Evolutionary conservation across 2,329 filamentous ascomycete species (phyloP).

Genomic region (Calycina herbarum): DNA sequence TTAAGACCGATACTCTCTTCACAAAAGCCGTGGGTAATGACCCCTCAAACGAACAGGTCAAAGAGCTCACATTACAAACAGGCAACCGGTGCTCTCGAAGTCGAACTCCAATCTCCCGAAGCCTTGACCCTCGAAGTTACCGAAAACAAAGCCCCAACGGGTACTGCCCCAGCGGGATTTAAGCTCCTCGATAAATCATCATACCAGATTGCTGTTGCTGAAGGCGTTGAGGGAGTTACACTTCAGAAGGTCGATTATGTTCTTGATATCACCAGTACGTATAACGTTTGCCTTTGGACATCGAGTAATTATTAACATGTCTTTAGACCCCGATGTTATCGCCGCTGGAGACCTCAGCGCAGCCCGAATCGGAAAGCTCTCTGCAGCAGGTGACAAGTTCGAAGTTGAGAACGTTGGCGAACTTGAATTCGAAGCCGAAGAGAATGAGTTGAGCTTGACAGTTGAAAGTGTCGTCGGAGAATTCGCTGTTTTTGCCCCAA

Average conservation of each 20-base stretch:
- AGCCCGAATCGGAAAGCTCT: slow-evolving; percentile 41
- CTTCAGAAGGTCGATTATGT: slow-evolving; percentile 45
- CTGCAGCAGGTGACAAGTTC: slow-evolving; percentile 40
- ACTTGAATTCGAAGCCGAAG: slow-evolving; percentile 45
- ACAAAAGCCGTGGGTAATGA: slow-evolving; percentile 6
- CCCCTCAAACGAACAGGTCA: not conserved
- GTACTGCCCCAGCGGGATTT: slow-evolving; percentile 41
- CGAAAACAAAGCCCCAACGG: slow-evolving; percentile 40
- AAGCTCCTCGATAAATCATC: slow-evolving; percentile 41
- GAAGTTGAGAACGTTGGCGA: slow-evolving; percentile 42
- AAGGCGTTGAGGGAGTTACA: slow-evolving; percentile 35
- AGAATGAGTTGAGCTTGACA: slow-evolving; percentile 39
- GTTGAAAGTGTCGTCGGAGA: slow-evolving; percentile 28
- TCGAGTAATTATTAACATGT: not conserved
- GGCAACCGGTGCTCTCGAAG: slow-evolving; percentile 40
- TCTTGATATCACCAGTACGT: slow-evolving; percentile 40
- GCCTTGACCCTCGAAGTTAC: slow-evolving; percentile 41
- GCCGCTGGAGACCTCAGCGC: slow-evolving; percentile 39
- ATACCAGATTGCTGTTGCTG: slow-evolving; percentile 40
- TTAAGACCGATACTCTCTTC: slow-evolving; percentile 14
- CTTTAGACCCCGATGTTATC: slow-evolving; percentile 29
- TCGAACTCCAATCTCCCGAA: slow-evolving; percentile 42
- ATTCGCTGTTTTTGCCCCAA: slow-evolving; percentile 22
- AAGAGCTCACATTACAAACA: not conserved
- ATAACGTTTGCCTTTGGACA: too few relatives aligned